Conservation (phyloP, 2,329 filamentous ascomycete genomes). For the Ascochyta lentis region DNA sequence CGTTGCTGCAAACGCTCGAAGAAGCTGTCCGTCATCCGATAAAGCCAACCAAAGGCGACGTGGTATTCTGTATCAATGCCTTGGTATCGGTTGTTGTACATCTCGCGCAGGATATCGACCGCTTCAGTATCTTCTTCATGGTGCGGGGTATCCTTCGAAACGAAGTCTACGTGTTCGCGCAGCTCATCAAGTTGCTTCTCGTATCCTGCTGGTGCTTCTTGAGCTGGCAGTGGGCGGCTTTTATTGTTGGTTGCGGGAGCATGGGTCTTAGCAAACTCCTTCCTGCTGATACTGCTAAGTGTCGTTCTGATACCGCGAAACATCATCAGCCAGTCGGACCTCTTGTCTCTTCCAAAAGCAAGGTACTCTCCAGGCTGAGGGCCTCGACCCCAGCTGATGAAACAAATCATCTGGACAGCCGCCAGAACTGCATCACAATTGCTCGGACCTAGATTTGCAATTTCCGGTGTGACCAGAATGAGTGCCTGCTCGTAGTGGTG, state of each 20-base stretch:
- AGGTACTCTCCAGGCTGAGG: slow-evolving; percentile 39
- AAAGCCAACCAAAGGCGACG: slow-evolving; percentile 36
- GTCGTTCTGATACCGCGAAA: slow-evolving; percentile 39
- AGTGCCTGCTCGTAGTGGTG: slow-evolving; percentile 34
- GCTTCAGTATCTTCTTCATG: slow-evolving; percentile 16
- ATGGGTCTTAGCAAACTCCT: slow-evolving; percentile 17
- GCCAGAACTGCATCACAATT: slow-evolving; percentile 36
- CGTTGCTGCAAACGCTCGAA: slow-evolving; percentile 31
- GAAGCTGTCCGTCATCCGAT: slow-evolving; percentile 32
- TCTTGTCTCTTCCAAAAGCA: slow-evolving; percentile 33
- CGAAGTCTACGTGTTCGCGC: slow-evolving; percentile 17
- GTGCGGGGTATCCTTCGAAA: slow-evolving; percentile 5
- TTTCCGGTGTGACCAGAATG: slow-evolving; percentile 25
- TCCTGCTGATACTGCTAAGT: slow-evolving; percentile 12
- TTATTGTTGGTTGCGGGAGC: slow-evolving; percentile 13
- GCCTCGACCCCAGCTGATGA: slow-evolving; percentile 33
- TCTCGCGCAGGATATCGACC: slow-evolving; percentile 26
- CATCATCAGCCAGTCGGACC: slow-evolving; percentile 42
- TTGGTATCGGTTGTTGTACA: slow-evolving; percentile 32
- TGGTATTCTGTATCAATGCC: slow-evolving; percentile 36
- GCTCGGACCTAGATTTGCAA: slow-evolving; percentile 23
- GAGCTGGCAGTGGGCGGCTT: slow-evolving; percentile 19
- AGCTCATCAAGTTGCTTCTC: slow-evolving; percentile 30
- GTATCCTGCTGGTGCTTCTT: slow-evolving; percentile 20
- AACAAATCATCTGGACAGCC: slow-evolving; percentile 36